phyloP scores from a whole-genome alignment of 371 early-diverging fungal genomes.

The Saksenaea oblongispora region DNA sequence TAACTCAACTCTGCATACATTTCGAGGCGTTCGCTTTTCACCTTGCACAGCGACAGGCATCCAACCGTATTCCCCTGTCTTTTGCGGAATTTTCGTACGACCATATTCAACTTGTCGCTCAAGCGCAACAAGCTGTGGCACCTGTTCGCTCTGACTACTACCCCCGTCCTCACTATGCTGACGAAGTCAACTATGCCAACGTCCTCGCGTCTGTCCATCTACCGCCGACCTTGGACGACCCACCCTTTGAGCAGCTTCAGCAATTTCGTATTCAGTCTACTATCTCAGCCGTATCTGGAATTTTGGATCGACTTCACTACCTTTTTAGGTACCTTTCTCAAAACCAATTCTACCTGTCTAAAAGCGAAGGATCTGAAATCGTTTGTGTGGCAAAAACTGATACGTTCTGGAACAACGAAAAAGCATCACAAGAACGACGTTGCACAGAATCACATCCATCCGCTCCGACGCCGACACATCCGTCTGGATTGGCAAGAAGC shows the following conservation, averaged over 20 bases:
- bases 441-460: neutral
- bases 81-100: conserved; percentile 8
- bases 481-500: neutral
- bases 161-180: neutral
- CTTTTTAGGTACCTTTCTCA: neutral
- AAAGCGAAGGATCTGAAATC: neutral
- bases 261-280: neutral
- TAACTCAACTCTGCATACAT: conserved; percentile 8
- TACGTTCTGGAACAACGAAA: conserved; percentile 1
- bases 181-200: neutral
- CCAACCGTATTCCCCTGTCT: conserved; percentile 10
- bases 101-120: neutral
- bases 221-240: conserved; percentile 8
- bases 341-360: neutral
- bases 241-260: conserved; percentile 10
- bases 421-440: neutral
- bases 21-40: conserved; percentile 11
- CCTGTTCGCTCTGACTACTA: neutral
- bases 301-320: neutral
- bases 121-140: conserved; percentile 2
- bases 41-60: conserved; percentile 7
- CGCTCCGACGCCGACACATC: neutral
- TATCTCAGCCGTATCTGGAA: neutral
- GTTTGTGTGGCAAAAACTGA: conserved; percentile 2
- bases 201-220: neutral